A percentile compares a stretch with the other conserved stretches of the same genome.
Conservation (phyloP, 2,329 filamentous ascomycete species). For the Sporothrix luriei region DNA sequence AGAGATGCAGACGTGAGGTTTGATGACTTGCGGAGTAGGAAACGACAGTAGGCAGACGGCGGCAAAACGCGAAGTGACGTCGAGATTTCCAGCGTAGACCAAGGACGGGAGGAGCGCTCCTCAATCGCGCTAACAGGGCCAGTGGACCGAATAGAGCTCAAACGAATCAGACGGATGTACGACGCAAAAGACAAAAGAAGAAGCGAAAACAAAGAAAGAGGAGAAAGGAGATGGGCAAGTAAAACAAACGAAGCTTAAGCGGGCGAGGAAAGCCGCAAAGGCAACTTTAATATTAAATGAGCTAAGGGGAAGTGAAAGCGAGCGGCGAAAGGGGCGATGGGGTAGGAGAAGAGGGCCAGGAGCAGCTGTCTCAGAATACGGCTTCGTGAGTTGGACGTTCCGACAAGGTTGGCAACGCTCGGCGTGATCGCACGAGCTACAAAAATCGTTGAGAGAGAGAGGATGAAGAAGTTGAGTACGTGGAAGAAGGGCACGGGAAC, state of each 20-base stretch:
- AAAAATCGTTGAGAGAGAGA: too few relatives aligned
- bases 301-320: slow-evolving; percentile 13
- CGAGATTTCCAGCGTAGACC: neutral
- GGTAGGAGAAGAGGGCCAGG: slow-evolving; percentile 12
- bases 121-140: slow-evolving; percentile 9
- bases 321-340: slow-evolving; percentile 20
- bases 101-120: neutral
- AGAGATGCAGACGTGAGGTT: neutral
- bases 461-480: neutral
- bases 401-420: neutral
- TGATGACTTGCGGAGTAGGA: neutral
- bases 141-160: slow-evolving; percentile 1
- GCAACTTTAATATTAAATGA: slow-evolving; percentile 27
- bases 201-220: neutral
- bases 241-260: slow-evolving; percentile 25
- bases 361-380: slow-evolving; percentile 23
- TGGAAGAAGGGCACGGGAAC: neutral
- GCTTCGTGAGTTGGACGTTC: neutral
- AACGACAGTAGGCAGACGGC: neutral
- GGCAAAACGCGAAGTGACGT: neutral
- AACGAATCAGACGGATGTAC: neutral
- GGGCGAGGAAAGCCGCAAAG: neutral
- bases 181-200: neutral
- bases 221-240: neutral
- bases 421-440: neutral